Percentiles rank a stretch among this genome's conserved stretches.
These are phyloP conservation scores for Physocladia obscura DNA, from an alignment of 192 early-diverging fungal genomes.

Conservation along the genomic window DNA sequence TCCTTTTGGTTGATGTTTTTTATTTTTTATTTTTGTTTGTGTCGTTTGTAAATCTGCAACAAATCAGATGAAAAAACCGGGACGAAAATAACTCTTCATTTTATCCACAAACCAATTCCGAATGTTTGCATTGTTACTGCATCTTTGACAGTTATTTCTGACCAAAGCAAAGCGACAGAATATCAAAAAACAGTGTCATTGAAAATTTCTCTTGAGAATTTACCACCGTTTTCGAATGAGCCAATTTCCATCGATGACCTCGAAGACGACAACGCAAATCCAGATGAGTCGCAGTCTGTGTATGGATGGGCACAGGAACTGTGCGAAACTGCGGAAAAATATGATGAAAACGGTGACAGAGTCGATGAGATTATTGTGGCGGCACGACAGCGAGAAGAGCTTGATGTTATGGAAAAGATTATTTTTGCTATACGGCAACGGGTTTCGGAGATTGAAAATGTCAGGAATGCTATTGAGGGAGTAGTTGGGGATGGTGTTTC, in stretches of 20 bases:
- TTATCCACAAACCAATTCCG: neutral
- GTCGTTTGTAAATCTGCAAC: neutral
- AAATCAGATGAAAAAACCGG: neutral
- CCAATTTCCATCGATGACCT: neutral
- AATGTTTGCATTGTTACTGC: neutral
- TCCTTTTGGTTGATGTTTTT: neutral
- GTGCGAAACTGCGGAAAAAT: conserved; percentile 27
- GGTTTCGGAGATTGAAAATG: neutral
- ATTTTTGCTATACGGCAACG: neutral
- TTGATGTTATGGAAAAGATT: neutral
- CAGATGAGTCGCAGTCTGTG: conserved; percentile 23
- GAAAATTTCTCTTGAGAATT: neutral
- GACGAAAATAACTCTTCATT: neutral
- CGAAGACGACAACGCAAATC: neutral
- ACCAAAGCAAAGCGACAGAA: neutral
- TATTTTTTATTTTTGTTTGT: neutral
- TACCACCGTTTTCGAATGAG: neutral
- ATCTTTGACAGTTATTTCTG: neutral
- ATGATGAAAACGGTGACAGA: neutral
- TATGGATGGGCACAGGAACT: conserved; percentile 35
- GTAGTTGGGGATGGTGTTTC: neutral
- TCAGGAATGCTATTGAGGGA: neutral
- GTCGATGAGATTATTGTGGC: neutral
- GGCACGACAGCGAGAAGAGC: neutral
- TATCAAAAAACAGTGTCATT: too few relatives aligned